These are phyloP conservation scores for Fraxinus dipetala DNA, from an alignment of 305 asterid genomes.

Conservation along the genomic window DNA sequence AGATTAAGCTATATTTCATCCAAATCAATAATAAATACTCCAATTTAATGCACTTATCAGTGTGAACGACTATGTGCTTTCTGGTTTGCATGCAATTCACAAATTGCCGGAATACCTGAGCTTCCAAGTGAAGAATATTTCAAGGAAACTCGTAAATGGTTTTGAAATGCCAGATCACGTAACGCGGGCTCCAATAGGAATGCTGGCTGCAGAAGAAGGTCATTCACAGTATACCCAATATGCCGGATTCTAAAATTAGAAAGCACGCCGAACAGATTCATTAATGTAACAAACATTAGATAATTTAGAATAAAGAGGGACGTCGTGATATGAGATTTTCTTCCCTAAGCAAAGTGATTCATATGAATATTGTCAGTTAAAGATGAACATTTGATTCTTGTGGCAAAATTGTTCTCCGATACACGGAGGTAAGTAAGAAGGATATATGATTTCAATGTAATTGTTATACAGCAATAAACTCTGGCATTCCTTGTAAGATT, in stretches of 20 bases:
- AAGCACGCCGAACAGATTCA: not conserved
- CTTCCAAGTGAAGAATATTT: constrained; percentile 79
- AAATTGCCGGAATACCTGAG: constrained; percentile 73
- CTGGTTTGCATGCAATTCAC: constrained; percentile 74
- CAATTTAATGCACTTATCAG: no score
- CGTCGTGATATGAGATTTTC: not conserved
- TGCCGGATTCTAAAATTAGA: constrained; percentile 57
- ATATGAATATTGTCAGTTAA: not conserved
- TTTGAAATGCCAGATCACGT: constrained; percentile 93
- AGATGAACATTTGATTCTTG: not conserved
- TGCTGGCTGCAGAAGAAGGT: constrained; percentile 72
- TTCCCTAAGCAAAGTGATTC: not conserved
- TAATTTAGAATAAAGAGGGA: not conserved
- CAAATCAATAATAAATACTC: no score
- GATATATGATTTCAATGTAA: not conserved
- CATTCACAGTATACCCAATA: constrained; percentile 68
- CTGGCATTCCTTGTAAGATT: not conserved
- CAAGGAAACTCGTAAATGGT: constrained; percentile 82
- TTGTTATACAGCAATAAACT: not conserved
- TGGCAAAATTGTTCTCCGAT: no score
- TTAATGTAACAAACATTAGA: no score
- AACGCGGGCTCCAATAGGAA: constrained; percentile 84
- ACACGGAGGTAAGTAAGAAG: not conserved
- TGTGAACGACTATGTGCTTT: not conserved
- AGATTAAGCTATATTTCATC: no score